phyloP scores from a whole-genome alignment of 352 stramenopile genomes.

The Phytophthora pistaciae region DNA sequence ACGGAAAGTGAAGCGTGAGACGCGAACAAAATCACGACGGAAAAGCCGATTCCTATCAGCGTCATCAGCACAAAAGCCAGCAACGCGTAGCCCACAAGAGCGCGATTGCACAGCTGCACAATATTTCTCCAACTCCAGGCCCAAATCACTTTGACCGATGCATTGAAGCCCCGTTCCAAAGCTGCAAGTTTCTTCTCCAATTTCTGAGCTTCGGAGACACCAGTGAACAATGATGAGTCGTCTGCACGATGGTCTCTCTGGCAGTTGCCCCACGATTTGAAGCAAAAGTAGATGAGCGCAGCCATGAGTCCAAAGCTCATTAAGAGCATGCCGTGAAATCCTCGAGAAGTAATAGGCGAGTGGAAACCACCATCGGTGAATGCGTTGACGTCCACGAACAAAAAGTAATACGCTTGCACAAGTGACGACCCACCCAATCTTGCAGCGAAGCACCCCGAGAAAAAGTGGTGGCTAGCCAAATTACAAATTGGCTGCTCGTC shows the following conservation, averaged over 20 bases:
- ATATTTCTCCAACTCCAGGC: conserved; percentile 39
- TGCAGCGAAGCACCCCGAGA: conserved; percentile 58
- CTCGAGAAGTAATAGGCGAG: conserved; percentile 11
- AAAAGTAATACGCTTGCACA: conserved; percentile 70
- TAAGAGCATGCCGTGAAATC: conserved; percentile 47
- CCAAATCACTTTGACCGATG: conserved; percentile 25
- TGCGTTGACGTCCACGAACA: conserved; percentile 47
- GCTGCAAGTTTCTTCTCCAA: conserved; percentile 51
- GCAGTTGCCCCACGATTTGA: conserved; percentile 49
- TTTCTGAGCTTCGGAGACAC: conserved; percentile 2
- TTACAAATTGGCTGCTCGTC: conserved; percentile 15
- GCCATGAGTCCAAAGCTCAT: conserved; percentile 50
- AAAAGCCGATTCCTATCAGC: conserved; percentile 36
- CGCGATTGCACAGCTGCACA: conserved; percentile 36
- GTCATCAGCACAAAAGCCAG: conserved; percentile 36
- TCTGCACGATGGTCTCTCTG: conserved; percentile 1
- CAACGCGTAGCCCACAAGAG: conserved; percentile 36
- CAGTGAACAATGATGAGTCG: neutral
- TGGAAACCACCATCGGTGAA: conserved; percentile 3
- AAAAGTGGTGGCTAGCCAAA: conserved; percentile 31
- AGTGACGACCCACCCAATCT: conserved; percentile 48
- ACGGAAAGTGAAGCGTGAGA: conserved; percentile 41
- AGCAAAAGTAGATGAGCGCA: conserved; percentile 55
- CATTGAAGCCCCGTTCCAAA: conserved; percentile 24
- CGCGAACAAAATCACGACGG: conserved; percentile 35